Percentiles rank a stretch among this genome's conserved stretches.
Conservation (phyloP, 257 asterid species). For the Schizonepeta tenuifolia region DNA sequence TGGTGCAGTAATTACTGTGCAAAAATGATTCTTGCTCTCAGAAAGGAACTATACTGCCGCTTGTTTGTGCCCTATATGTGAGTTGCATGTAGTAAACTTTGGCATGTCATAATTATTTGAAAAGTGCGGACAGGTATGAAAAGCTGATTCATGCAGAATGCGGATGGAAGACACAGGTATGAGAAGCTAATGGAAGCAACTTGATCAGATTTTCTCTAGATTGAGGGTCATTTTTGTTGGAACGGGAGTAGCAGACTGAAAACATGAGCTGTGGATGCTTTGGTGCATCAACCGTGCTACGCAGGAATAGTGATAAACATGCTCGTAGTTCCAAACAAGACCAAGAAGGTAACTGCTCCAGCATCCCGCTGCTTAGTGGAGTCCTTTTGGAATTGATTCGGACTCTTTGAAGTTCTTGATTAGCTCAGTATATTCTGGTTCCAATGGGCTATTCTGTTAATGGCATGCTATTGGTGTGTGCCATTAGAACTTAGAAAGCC, state of each 20-base stretch:
- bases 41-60: background rate
- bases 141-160: conserved; percentile 27
- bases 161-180: conserved; percentile 7
- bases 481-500: conserved; percentile 5
- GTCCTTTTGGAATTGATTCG: background rate
- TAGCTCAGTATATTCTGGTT: background rate
- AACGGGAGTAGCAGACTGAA: conserved; percentile 30
- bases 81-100: background rate
- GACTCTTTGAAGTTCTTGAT: conserved; percentile 7
- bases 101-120: conserved; percentile 25
- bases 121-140: conserved; percentile 15
- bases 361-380: background rate
- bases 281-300: conserved; percentile 44
- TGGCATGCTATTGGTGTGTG: background rate
- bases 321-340: conserved; percentile 41
- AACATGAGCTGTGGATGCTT: conserved; percentile 77
- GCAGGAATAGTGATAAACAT: conserved; percentile 36
- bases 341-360: conserved; percentile 58
- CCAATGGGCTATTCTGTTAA: background rate
- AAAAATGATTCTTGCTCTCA: background rate
- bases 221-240: conserved; percentile 29
- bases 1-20: background rate
- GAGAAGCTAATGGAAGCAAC: conserved; percentile 38
- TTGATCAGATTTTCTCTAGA: conserved; percentile 30
- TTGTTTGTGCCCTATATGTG: background rate